Base-by-base conservation (phyloP, 2,329 filamentous ascomycete species). In the Xylariales sp. region DNA sequence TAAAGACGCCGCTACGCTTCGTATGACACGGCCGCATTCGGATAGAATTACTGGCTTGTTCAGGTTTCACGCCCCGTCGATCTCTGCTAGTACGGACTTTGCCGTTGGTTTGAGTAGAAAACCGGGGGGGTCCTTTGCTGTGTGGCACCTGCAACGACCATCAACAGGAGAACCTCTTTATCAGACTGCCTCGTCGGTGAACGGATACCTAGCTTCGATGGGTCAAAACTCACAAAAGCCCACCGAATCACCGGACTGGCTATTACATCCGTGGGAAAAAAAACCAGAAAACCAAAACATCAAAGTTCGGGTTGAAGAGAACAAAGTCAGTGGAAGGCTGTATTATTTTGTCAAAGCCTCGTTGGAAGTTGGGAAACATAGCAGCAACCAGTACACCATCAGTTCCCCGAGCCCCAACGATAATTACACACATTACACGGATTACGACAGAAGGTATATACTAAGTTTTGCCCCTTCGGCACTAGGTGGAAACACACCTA, bases 281-380 rank as follows among this genome's bases (percentile, higher is more conserved):
- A 30, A 12, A 12, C 16, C 12, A n/a, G 45, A 53, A 16, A 46
- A 23, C 36, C 45, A 12, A 46, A 2, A 2, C 34, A 60, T 69
- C 8, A 34, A 48, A 16, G 8, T 69, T 61, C 14, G 23, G 1
- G 34, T 67, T 10, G 34, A 61, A 30, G 41, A 59, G 12, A 61
- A 45, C 12, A 52, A 54, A 3, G 28, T 59, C 14, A 54, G 64
- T 52, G 67, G 59, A 23, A 52, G 67, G 6, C 39, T 48, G 23
- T 64, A 63, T 60, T 5, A 61, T 32, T 61, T 60, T 18, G 16
- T 69, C 39, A 64, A 61, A 53, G 67, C 67, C 48, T 59, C 55
- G 36, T 39, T 39, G 30, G 14, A 10, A 3, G 54, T 39, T 12
- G 30, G 12, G 6, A 10, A 39, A 2, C 3, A 8, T 10, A 39